A percentile compares a stretch with the other conserved stretches of the same genome.
These are phyloP conservation scores for Tuber aestivum DNA, from an alignment of 495 filamentous ascomycete species.

Conservation along the genomic window DNA sequence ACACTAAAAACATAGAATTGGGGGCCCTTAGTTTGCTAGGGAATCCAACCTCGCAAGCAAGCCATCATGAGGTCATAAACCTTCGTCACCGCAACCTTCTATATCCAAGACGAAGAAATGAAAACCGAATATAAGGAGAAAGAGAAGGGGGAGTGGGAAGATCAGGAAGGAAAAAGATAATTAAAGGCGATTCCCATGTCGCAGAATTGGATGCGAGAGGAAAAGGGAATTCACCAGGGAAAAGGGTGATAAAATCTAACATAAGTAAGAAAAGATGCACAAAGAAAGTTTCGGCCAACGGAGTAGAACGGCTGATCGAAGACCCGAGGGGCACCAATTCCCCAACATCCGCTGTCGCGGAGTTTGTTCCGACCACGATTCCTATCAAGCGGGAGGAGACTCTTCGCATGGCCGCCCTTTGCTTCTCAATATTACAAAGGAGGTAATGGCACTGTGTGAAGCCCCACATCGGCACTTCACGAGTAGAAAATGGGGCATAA, in stretches of 20 bases:
- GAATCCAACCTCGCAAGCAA: not conserved
- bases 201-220: not conserved
- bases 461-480: not conserved
- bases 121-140: conserved; percentile 25
- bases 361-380: not conserved
- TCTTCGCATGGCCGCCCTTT: conserved; percentile 5
- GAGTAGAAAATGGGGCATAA: conserved; percentile 13
- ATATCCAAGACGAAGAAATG: conserved; percentile 19
- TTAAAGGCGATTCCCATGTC: not conserved
- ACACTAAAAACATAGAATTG: conserved; percentile 16
- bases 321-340: not conserved
- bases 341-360: not conserved
- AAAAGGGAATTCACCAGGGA: not conserved
- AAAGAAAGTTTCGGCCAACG: not conserved
- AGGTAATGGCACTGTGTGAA: conserved; percentile 32
- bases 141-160: conserved; percentile 16
- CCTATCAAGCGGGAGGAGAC: not conserved
- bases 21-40: not conserved
- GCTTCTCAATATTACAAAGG: conserved; percentile 37
- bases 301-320: not conserved
- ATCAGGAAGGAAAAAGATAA: conserved; percentile 19
- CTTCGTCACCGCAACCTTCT: conserved; percentile 36
- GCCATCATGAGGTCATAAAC: conserved; percentile 24
- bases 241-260: not conserved
- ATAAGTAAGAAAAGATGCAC: not conserved